Percentiles rank a stretch among this genome's conserved stretches.
Evolutionary conservation across 169 alveolate genomes (phyloP).

Genomic region (Plasmodium fragile): DNA sequence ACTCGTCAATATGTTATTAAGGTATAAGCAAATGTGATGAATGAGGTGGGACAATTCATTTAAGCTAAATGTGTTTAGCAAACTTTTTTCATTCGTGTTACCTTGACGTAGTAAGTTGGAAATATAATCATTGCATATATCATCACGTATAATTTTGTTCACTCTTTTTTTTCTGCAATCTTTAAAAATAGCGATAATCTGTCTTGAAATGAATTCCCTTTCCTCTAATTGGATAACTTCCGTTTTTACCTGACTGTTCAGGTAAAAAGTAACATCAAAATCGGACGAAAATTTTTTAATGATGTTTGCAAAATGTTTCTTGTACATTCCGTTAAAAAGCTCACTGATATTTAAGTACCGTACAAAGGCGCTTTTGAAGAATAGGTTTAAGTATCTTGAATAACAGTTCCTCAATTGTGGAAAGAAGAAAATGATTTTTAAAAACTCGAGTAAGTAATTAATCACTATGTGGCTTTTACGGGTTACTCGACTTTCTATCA

Average conservation of each 20-base stretch:
- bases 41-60: conserved; percentile 30
- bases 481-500: conserved; percentile 16
- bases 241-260: conserved; percentile 20
- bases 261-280: conserved; percentile 20
- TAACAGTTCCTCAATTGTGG: conserved; percentile 7
- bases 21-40: conserved; percentile 13
- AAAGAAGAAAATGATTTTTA: conserved; percentile 15
- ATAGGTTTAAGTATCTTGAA: conserved; percentile 25
- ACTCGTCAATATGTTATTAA: not conserved
- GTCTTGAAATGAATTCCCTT: not conserved
- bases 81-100: not conserved
- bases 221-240: not conserved
- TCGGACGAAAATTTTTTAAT: conserved; percentile 8
- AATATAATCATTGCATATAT: not conserved
- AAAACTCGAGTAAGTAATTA: conserved; percentile 39
- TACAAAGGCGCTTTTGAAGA: conserved; percentile 59
- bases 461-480: conserved; percentile 14
- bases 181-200: not conserved
- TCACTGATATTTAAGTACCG: conserved; percentile 24
- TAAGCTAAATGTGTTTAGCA: not conserved
- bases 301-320: not conserved
- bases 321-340: conserved; percentile 4
- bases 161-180: not conserved
- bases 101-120: not conserved
- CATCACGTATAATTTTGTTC: not conserved